A percentile compares a stretch with the other conserved stretches of the same genome.
Evolutionary conservation across 495 filamentous ascomycete species (phyloP).

Genomic region (Talaromyces stipitatus): DNA sequence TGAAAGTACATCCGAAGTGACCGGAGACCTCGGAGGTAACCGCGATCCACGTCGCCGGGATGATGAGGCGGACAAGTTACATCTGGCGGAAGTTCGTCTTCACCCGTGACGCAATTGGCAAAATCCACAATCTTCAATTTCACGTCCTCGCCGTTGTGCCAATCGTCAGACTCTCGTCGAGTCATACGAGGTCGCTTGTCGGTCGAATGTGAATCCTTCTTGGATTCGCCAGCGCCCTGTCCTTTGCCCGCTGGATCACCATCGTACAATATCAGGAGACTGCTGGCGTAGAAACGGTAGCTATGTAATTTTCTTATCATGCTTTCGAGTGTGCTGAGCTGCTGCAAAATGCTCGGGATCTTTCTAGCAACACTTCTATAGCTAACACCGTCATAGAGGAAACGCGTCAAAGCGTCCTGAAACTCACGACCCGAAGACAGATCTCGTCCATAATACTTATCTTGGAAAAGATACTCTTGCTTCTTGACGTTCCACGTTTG

Average conservation of each 20-base stretch:
- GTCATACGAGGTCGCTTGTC: constrained; percentile 13
- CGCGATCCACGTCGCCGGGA: constrained; percentile 73
- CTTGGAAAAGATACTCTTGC: constrained; percentile 78
- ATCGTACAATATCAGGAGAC: constrained; percentile 90
- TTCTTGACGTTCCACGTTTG: constrained; percentile 88
- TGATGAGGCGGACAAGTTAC: constrained; percentile 74
- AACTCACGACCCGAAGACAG: constrained; percentile 87
- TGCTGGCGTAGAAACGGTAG: constrained; percentile 94
- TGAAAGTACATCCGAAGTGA: constrained; percentile 80
- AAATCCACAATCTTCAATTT: constrained; percentile 98
- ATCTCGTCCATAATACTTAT: constrained; percentile 94
- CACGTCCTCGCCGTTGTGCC: constrained; percentile 45
- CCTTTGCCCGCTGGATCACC: constrained; percentile 45
- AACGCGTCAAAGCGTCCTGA: constrained; percentile 78
- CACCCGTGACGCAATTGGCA: constrained; percentile 90
- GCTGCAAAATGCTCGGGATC: constrained; percentile 79
- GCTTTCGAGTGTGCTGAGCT: constrained; percentile 70
- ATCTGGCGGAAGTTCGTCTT: constrained; percentile 55
- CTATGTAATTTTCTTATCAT: constrained; percentile 73
- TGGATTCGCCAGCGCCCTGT: constrained; percentile 11
- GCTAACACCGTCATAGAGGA: constrained; percentile 85
- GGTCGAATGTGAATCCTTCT: constrained; percentile 6
- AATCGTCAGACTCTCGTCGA: constrained; percentile 29
- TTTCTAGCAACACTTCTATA: constrained; percentile 69
- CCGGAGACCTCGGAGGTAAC: constrained; percentile 80